Conservation (phyloP, 192 early-diverging fungal species). For the Chytriomyces sp. region DNA sequence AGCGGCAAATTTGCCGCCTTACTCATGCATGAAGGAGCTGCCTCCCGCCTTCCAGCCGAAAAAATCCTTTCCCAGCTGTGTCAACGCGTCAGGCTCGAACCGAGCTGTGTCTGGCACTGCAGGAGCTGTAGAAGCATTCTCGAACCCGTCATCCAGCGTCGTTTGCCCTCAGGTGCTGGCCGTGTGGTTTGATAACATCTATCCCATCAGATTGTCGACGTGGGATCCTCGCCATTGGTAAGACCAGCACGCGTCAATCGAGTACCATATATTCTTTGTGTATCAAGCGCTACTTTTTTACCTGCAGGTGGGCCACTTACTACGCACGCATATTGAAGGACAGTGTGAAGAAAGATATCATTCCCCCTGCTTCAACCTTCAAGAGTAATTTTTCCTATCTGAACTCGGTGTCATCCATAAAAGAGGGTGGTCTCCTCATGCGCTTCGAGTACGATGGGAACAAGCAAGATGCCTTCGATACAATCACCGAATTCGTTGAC, state of each 20-base stretch:
- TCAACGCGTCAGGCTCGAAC: too few species aligned
- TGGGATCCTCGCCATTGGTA: slow-evolving; percentile 45
- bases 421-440: slow-evolving; percentile 55
- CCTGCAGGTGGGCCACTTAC: slow-evolving; percentile 4
- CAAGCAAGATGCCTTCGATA: slow-evolving; percentile 50
- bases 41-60: too few species aligned
- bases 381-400: slow-evolving; percentile 43
- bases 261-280: too few species aligned
- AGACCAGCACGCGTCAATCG: too few species aligned
- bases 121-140: too few species aligned
- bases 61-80: too few species aligned
- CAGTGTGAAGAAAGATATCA: slow-evolving; percentile 34
- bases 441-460: slow-evolving; percentile 52
- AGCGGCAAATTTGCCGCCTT: too few species aligned
- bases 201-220: not conserved
- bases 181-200: not conserved
- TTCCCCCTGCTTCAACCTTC: slow-evolving; percentile 40
- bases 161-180: too few species aligned
- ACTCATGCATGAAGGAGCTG: too few species aligned
- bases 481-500: slow-evolving; percentile 59
- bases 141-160: too few species aligned
- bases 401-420: slow-evolving; percentile 44
- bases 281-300: too few species aligned
- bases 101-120: too few species aligned
- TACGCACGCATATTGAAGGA: slow-evolving; percentile 39